A percentile compares a stretch with the other conserved stretches of the same genome.
Evolutionary conservation across 176 grass and related monocot genomes (phyloP).

Genomic region (Oryza longistaminata): DNA sequence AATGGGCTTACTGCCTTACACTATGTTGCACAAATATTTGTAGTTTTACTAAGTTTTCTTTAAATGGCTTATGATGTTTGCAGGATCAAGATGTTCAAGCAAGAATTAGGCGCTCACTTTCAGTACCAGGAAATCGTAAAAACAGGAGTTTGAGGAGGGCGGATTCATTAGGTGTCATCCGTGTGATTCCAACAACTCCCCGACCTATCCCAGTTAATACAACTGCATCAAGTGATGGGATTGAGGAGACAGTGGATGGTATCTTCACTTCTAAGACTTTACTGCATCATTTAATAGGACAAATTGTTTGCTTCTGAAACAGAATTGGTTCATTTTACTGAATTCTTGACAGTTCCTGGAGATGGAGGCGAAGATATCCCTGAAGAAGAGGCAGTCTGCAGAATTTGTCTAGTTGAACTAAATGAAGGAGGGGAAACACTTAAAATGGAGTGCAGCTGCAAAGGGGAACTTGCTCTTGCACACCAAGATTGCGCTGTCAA

Average conservation of each 20-base stretch:
- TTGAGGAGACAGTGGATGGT: conserved; percentile 77
- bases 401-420: conserved; percentile 93
- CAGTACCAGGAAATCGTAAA: conserved; percentile 87
- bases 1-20: not conserved
- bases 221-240: conserved; percentile 38
- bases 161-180: conserved; percentile 79
- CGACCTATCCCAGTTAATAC: conserved; percentile 48
- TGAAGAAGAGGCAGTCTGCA: conserved; percentile 97
- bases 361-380: conserved; percentile 94
- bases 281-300: conserved; percentile 8
- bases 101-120: conserved; percentile 87
- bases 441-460: conserved; percentile 99
- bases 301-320: conserved; percentile 20
- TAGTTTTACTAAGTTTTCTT: not conserved
- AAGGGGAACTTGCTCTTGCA: conserved; percentile 95
- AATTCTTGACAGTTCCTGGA: conserved; percentile 44
- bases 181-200: conserved; percentile 86
- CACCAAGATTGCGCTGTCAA: conserved; percentile 98
- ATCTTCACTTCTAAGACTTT: conserved; percentile 18
- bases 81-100: conserved; percentile 60
- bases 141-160: conserved; percentile 70
- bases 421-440: conserved; percentile 96
- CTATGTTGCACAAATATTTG: not conserved
- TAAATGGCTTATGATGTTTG: conserved; percentile 11
- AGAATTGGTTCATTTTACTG: conserved; percentile 30